Base-by-base conservation (phyloP, 306 rosid species). In the Arachis stenosperma region DNA sequence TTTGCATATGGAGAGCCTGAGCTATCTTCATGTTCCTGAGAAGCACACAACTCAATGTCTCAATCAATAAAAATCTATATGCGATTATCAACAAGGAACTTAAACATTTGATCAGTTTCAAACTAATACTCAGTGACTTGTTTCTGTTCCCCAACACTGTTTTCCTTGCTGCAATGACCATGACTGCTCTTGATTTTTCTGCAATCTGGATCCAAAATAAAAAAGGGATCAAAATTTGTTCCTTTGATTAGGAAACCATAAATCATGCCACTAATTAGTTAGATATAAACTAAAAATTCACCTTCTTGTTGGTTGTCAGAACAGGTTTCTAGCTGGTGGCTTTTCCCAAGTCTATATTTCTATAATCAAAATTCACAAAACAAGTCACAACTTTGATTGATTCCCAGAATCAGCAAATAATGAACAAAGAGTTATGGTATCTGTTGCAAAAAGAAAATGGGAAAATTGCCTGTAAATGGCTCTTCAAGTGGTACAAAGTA, bases 401-500 rank as follows among this genome's bases (percentile, higher is more conserved):
- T 17, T 69, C 78, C 42, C 17, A 9, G 48, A 62, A 46, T 46
- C 60, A 37, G 8, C 9, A 41, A 56, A 55, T n/a, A 9, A 14
- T 17, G 43, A 65, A 60, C 3, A 36, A 58, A 60, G 71, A 56
- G 43, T 36, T 36, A 76, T 50, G 30, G 10, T 71, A 81, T 79
- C 9, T 56, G 79, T 68, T 63, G 33, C 7, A 55, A 69, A 56
- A 68, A 59, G 46, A 65, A 13, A 75, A 75, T 82, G 3, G 37
- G 37, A 33, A 33, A 33, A 33, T 33, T 33, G 79, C 99, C 97
- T 95, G 99, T 69, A 95, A 92, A 85, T 95, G 99, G 86, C 99
- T 95, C 96, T 95, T 95, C 22, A 95, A 83, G 75, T 95, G 99
- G 88, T 92, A 92, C 75, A 95, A 78, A 80, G 96, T 95, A 37